phyloP scores from a whole-genome alignment of 495 filamentous ascomycete species.

The Rostrohypoxylon terebratum region DNA sequence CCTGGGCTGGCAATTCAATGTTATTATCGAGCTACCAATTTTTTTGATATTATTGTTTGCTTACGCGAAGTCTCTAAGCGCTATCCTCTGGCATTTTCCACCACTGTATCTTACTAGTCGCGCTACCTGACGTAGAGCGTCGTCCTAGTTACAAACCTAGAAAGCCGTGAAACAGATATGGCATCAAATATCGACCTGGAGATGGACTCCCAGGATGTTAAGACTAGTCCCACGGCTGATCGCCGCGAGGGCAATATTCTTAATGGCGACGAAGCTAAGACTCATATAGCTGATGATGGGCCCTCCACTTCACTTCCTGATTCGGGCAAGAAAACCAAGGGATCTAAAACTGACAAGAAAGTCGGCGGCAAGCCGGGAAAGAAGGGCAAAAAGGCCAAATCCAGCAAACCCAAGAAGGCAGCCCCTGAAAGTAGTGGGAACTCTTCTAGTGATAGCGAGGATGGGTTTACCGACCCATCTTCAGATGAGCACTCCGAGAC shows the following conservation, averaged over 20 bases:
- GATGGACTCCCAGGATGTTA: slow-evolving; percentile 40
- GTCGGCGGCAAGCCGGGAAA: slow-evolving; percentile 52
- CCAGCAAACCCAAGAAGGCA: slow-evolving; percentile 57
- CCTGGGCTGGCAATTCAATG: slow-evolving; percentile 18
- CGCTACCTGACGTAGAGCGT: slow-evolving; percentile 19
- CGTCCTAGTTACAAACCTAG: slow-evolving; percentile 43
- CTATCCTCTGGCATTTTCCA: background rate
- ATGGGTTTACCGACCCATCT: slow-evolving; percentile 46
- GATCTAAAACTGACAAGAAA: slow-evolving; percentile 52
- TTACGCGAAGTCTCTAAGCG: background rate
- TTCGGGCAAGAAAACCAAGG: slow-evolving; percentile 43
- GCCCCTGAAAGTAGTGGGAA: slow-evolving; percentile 48
- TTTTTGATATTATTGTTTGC: slow-evolving; percentile 1
- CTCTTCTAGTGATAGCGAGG: slow-evolving; percentile 47
- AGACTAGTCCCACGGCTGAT: slow-evolving; percentile 34
- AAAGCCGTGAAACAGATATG: slow-evolving; percentile 7
- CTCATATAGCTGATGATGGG: slow-evolving; percentile 39
- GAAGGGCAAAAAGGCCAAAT: slow-evolving; percentile 54
- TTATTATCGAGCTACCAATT: background rate
- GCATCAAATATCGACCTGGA: slow-evolving; percentile 38
- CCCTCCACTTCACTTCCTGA: slow-evolving; percentile 24
- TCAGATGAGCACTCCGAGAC: slow-evolving; percentile 49
- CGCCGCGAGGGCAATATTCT: slow-evolving; percentile 37
- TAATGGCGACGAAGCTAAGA: slow-evolving; percentile 20
- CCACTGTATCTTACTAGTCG: background rate